Evolutionary conservation across 2,329 filamentous ascomycete genomes (phyloP), one percentile per base, ranked within the genome.

Genomic region (Microthyrium microscopicum): DNA sequence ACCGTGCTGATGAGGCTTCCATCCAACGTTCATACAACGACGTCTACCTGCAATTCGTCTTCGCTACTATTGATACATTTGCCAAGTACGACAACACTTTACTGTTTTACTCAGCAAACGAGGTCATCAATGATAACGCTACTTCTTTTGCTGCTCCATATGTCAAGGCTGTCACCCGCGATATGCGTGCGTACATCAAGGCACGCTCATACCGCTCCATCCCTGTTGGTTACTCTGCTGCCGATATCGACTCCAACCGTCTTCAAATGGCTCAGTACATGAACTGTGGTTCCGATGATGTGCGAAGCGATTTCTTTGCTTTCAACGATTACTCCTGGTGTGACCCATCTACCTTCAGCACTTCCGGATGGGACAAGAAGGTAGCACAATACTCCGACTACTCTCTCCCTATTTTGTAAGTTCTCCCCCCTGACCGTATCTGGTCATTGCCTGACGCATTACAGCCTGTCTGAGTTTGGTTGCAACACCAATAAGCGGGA

Each of bases 321-420:
- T 83, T 85, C 60, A 87, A 89, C 59, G 81, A 87, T 58, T 87
- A 87, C 61, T 84, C 79, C 3, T 87, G 77, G 77, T 87, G 81
- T 56, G 75, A 70, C 47, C 66, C 76, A 41, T 75, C 73, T 29
- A 64, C 70, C 44, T 85, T 78, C 60, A 53, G 56, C 29, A 62
- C 57, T 29, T 77, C 84, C 24, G 82, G 81, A 44, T 94, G 84
- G 83, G 69, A 83, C 54, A 57, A 77, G 51, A 92, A 93, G 69
- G 84, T 92, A 40, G 67, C 79, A 64, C 82, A 78, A 61, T 92
- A 87, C 58, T 74, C 70, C 42, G 71, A 78, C 53, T 93, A 92
- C 54, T 82, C 81, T 46, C 63, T 93, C 34, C 82, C 84, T 38
- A 77, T 93, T 50, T 94, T 93, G 53, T 57, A 47, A 55, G 54